These are phyloP conservation scores for Populus hybrid DNA, from an alignment of 441 rosid genomes.

Conservation along the genomic window DNA sequence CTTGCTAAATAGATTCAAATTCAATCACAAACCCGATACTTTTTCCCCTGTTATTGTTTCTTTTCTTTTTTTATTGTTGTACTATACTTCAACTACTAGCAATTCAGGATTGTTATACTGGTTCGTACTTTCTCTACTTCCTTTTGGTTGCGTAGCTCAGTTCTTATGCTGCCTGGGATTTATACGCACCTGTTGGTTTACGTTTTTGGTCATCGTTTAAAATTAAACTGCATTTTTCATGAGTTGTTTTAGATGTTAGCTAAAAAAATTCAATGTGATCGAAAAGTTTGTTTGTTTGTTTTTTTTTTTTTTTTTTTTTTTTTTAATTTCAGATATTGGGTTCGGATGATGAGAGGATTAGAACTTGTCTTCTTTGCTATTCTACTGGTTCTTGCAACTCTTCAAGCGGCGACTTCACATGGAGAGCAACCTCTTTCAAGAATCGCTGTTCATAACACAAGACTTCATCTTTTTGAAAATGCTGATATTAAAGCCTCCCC, in stretches of 20 bases:
- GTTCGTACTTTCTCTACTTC: neutral
- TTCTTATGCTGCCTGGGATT: neutral
- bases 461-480: constrained; percentile 31
- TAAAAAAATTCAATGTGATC: neutral
- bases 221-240: neutral
- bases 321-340: constrained; percentile 23
- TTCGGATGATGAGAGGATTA: constrained; percentile 28
- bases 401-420: constrained; percentile 45
- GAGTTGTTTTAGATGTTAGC: neutral
- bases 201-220: neutral
- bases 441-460: constrained; percentile 48
- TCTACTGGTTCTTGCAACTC: constrained; percentile 37
- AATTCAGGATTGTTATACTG: neutral
- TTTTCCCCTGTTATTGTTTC: neutral
- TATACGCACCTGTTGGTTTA: neutral
- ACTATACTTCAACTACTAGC: neutral
- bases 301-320: neutral
- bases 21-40: neutral
- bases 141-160: neutral
- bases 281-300: neutral
- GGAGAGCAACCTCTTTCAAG: constrained; percentile 64
- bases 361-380: constrained; percentile 26
- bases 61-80: neutral
- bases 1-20: neutral
- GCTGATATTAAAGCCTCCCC: constrained; percentile 66